Evolutionary conservation across 2,329 filamentous ascomycete species (phyloP).

Genomic region (Calonectria ilicicola): DNA sequence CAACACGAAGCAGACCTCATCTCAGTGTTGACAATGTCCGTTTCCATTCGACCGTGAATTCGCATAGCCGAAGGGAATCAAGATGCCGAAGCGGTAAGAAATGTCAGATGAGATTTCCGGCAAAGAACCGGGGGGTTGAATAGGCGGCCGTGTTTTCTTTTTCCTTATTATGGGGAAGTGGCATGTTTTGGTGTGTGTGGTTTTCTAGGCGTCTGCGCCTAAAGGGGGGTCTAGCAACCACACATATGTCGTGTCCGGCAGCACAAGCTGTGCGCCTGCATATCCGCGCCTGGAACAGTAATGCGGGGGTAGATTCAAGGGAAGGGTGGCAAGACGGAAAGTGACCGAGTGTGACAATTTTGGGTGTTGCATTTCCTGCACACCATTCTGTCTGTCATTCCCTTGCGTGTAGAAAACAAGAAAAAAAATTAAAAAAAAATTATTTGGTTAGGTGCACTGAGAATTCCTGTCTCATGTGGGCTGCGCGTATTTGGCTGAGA

Average conservation of each 20-base stretch:
- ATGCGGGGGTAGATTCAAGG: slow-evolving; percentile 13
- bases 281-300: slow-evolving; percentile 11
- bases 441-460: too few species aligned
- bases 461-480: background rate
- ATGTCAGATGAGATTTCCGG: slow-evolving; percentile 4
- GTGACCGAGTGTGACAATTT: slow-evolving; percentile 18
- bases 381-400: background rate
- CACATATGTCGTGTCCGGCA: background rate
- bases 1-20: background rate
- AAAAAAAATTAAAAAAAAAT: background rate
- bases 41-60: background rate
- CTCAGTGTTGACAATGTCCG: background rate
- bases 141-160: background rate
- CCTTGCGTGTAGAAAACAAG: background rate
- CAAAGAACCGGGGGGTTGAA: background rate
- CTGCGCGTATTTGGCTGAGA: background rate
- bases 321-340: slow-evolving; percentile 16
- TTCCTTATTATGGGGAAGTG: background rate
- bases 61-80: background rate
- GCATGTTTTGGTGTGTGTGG: slow-evolving; percentile 11
- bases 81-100: slow-evolving; percentile 5
- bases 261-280: slow-evolving; percentile 4
- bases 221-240: background rate
- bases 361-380: slow-evolving; percentile 6
- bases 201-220: background rate